Conservation (phyloP, 352 stramenopile genomes). For the Phytophthora hibernalis region DNA sequence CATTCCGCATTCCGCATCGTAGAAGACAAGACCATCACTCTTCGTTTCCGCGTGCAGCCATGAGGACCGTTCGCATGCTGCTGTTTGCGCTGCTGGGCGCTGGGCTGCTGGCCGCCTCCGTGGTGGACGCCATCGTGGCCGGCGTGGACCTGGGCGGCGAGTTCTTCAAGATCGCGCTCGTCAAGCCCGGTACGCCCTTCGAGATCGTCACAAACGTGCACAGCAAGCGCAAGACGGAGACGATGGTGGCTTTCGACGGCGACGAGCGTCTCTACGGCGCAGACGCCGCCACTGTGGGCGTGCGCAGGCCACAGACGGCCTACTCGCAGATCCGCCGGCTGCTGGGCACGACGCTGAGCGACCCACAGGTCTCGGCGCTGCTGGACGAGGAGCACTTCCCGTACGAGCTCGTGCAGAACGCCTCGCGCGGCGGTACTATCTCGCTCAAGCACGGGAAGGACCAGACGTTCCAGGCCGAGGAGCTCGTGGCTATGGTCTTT, state of each 20-base stretch:
- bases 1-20: conserved; percentile 37
- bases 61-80: conserved; percentile 40
- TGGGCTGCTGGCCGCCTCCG: conserved; percentile 35
- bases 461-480: conserved; percentile 91
- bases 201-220: conserved; percentile 99
- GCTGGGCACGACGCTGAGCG: conserved; percentile 84
- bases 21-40: conserved; percentile 37
- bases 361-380: conserved; percentile 71
- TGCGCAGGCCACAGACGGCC: conserved; percentile 93
- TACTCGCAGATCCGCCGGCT: conserved; percentile 92
- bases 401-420: conserved; percentile 85
- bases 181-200: conserved; percentile 95
- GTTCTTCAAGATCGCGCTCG: conserved; percentile 85
- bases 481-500: conserved; percentile 97
- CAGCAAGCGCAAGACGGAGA: conserved; percentile 98
- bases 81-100: conserved; percentile 43
- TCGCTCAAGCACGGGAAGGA: conserved; percentile 60
- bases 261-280: conserved; percentile 95
- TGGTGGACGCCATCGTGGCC: conserved; percentile 62
- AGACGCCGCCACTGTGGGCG: conserved; percentile 92
- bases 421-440: conserved; percentile 75
- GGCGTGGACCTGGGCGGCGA: conserved; percentile 97
- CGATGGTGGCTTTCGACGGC: conserved; percentile 91
- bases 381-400: conserved; percentile 80
- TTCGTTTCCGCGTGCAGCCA: conserved; percentile 12